Conservation (phyloP, 2,329 filamentous ascomycete species). For the Setomelanomma holmii region DNA sequence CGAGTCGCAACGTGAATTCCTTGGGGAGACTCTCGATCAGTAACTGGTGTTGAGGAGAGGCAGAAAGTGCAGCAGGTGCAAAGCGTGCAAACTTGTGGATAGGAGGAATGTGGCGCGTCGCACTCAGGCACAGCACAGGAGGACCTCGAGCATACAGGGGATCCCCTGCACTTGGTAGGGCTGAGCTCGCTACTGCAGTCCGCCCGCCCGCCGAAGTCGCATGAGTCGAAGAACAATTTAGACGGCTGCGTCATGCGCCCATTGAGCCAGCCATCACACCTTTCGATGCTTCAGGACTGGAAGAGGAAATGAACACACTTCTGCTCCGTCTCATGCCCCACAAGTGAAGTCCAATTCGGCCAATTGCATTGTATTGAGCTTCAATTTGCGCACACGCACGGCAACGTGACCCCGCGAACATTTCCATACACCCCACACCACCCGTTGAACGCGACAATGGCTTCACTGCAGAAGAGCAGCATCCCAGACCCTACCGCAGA, state of each 20-base stretch:
- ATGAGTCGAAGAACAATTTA: constrained; percentile 29
- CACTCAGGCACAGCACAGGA: constrained; percentile 1
- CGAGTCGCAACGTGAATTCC: too few relatives aligned
- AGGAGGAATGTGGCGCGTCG: constrained; percentile 22
- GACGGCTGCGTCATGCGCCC: constrained; percentile 26
- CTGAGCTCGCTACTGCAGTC: constrained; percentile 31
- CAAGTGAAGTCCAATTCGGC: not conserved
- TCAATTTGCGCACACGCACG: constrained; percentile 12
- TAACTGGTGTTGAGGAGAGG: constrained; percentile 8
- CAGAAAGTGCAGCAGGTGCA: constrained; percentile 4
- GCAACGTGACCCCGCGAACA: constrained; percentile 19
- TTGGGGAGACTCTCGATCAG: too few relatives aligned
- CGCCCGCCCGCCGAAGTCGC: constrained; percentile 39
- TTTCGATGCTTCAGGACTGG: not conserved
- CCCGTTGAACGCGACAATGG: constrained; percentile 38
- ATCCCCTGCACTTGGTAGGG: constrained; percentile 19
- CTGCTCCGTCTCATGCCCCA: not conserved
- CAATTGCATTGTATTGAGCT: constrained; percentile 3
- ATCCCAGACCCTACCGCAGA: constrained; percentile 72
- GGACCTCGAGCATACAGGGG: constrained; percentile 4
- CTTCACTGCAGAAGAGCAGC: constrained; percentile 23
- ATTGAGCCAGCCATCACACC: not conserved
- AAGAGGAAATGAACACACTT: not conserved
- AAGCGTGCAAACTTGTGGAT: constrained; percentile 1
- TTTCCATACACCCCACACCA: constrained; percentile 12